Evolutionary conservation across 2,329 filamentous ascomycete genomes (phyloP), one percentile per base, ranked within the genome.

Genomic region (Cucurbitaria berberidis): DNA sequence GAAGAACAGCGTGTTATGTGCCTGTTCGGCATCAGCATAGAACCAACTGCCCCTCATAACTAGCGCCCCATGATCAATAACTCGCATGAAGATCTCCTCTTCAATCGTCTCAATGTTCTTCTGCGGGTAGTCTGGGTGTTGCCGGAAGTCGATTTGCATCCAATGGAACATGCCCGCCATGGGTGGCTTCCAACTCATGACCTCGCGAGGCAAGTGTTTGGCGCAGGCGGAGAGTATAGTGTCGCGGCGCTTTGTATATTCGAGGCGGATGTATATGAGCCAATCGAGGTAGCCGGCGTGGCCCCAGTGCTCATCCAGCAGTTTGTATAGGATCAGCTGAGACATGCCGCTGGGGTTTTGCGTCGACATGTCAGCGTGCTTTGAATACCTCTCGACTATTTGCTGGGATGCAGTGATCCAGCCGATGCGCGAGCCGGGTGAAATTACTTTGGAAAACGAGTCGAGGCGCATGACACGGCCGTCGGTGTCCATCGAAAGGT

Each of bases 161-260:
- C 91, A 95, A 70, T 90, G 89, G 84, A 99, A 99, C 95, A 99
- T 99, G 72, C 93, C 93, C 1, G 93, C 91, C 51, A 83, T 84
- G 0, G 93, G 93, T 0, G 90, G 84, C 22, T 80, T 84, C 92
- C 93, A 98, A 73, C 81, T 86, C 16, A 91, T 89, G 29, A 97
- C 80, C 19, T 89, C 87, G 21, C 73, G 77, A 0, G 93, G 92
- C 18, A 97, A 77, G 63, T 89, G 85, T 59, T 85, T 84, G 74
- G 95, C 90, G 70, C 92, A 97, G 0, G 93, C 91, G 7, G 83
- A 81, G 5, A 96, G 80, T 51, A 99, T 84, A 22, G 85, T 83
- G 69, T 98, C 84, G 50, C 95, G 81, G 55, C 93, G 85, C 61
- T 81, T 79, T 1, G 93, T 95, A 72, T 99, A 99, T 74, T 92